Evolutionary conservation across 2,329 filamentous ascomycete species (phyloP).

Genomic region (Exophiala oligosperma): DNA sequence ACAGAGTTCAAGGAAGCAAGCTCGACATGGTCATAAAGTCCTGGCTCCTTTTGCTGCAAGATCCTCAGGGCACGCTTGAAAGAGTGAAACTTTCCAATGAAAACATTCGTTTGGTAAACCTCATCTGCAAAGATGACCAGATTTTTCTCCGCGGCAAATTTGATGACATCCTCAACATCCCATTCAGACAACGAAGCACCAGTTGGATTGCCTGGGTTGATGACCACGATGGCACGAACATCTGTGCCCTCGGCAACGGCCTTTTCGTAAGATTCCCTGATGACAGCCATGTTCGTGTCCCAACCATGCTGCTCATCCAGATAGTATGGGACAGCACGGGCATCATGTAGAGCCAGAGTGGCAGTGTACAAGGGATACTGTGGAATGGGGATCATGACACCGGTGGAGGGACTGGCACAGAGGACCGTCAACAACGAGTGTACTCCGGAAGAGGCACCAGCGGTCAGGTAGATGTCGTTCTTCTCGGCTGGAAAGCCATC

Average conservation of each 20-base stretch:
- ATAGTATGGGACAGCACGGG: slow-evolving; percentile 87
- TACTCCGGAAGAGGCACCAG: slow-evolving; percentile 89
- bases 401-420: slow-evolving; percentile 72
- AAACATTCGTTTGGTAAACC: slow-evolving; percentile 99
- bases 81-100: slow-evolving; percentile 85
- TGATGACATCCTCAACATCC: slow-evolving; percentile 81
- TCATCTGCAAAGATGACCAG: slow-evolving; percentile 93
- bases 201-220: slow-evolving; percentile 98
- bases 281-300: slow-evolving; percentile 82
- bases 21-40: slow-evolving; percentile 80
- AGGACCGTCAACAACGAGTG: slow-evolving; percentile 91
- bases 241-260: slow-evolving; percentile 77
- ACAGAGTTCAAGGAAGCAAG: slow-evolving; percentile 89
- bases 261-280: slow-evolving; percentile 70
- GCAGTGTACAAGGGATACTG: slow-evolving; percentile 98
- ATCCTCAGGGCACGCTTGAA: slow-evolving; percentile 87
- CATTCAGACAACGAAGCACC: slow-evolving; percentile 78
- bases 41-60: slow-evolving; percentile 71
- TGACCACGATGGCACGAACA: slow-evolving; percentile 90
- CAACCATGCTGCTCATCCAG: slow-evolving; percentile 83
- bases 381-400: slow-evolving; percentile 90
- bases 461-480: slow-evolving; percentile 83
- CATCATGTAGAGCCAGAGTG: slow-evolving; percentile 80
- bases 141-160: slow-evolving; percentile 80
- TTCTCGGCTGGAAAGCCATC: slow-evolving; percentile 85